These are phyloP conservation scores for Malus domestica DNA, from an alignment of 306 rosid genomes.

Conservation along the genomic window ASM211411v1 NC_041803.1:52829501-52830000, in stretches of 20 bases:
- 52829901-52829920: background rate
- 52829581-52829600: background rate
- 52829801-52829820: background rate
- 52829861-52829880: background rate
- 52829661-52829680: background rate
- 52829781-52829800: background rate
- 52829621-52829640: background rate
- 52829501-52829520: conserved; percentile 78
- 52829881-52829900: background rate
- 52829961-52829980: background rate
- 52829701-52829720: background rate
- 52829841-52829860: background rate
- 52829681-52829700: background rate
- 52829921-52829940: background rate
- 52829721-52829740: background rate
- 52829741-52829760: background rate
- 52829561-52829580: background rate
- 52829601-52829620: background rate
- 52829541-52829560: conserved; percentile 1
- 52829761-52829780: background rate
- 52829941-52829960: background rate
- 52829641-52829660: background rate
- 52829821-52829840: background rate
- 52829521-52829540: conserved; percentile 60
- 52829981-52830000: background rate